Base-by-base conservation (phyloP, 805 yeast species). In the Teunomyces atbi region DNA sequence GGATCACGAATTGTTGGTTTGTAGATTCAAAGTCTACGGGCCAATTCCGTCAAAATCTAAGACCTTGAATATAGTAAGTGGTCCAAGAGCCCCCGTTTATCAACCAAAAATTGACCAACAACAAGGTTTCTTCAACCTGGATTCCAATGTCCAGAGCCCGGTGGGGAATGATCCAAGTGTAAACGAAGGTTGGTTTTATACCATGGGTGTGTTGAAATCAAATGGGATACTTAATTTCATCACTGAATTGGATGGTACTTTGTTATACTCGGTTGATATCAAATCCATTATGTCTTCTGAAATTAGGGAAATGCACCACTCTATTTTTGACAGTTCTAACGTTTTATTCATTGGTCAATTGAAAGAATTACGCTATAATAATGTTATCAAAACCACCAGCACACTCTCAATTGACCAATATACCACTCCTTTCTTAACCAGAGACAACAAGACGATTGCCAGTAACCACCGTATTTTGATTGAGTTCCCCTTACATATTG, bases 161-260 rank as follows among this genome's bases (percentile, higher is more conserved):
- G 45, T 43, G 33, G 46, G 37, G 29, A 32, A 47, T 26, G 45
- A 51, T 36, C 13, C 39, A 6, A 42, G 49, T 37, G 37, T 60
- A 19, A 58, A 66, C 18, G 87, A 81, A 56, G 82, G 82, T 4
- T 86, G 92, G 92, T 84, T 84, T 57, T 75, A 73, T 44, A 80
- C 86, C 1, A 83, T 82, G 84, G 90, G 87, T 0, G 84, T 81
- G 13, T 58, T 86, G 35, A 80, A 79, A 57, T 77, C 85, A 1
- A 74, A 82, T 55, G 94, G 94, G 3, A 58, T 68, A 4, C 64
- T 86, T 27, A 81, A 85, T 51, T 62, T 86, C 41, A 65, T 84
- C 13, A 66, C 79, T 29, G 89, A 84, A 58, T 71, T 72, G 44
- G 90, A 85, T 64, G 89, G 90, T 1, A 68, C 82, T 1, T 55